Conservation (phyloP, 2,329 filamentous ascomycete species). For the Aureobasidium lini region DNA sequence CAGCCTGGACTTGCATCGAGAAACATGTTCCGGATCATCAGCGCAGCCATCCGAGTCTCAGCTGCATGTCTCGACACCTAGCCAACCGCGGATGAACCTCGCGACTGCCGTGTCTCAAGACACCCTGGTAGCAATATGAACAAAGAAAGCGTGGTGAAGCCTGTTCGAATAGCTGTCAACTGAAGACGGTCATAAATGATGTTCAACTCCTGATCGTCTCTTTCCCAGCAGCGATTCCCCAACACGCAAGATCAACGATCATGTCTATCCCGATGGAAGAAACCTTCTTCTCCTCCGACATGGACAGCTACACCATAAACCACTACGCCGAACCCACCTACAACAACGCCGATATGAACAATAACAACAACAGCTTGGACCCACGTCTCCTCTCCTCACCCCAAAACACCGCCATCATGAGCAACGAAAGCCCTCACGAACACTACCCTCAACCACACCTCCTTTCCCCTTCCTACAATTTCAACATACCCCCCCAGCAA, state of each 20-base stretch:
- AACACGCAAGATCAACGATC: neutral
- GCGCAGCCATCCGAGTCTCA: slow-evolving; percentile 7
- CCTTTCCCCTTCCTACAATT: neutral
- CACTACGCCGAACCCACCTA: neutral
- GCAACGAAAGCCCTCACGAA: neutral
- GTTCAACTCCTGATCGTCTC: neutral
- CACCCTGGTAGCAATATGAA: neutral
- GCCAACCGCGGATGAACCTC: neutral
- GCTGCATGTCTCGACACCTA: slow-evolving; percentile 8
- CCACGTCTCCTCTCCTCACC: neutral
- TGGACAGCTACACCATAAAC: neutral
- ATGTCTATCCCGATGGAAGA: slow-evolving; percentile 6
- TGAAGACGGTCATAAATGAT: neutral
- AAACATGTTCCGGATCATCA: neutral
- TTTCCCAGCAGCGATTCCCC: neutral
- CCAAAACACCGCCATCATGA: neutral
- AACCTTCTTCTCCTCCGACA: neutral
- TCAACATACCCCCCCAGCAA: too few species aligned
- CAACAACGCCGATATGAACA: neutral
- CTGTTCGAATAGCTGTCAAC: neutral
- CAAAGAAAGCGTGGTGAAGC: neutral
- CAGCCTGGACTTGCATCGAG: neutral
- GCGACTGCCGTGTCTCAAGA: neutral
- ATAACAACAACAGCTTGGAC: neutral
- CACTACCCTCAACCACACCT: neutral